Evolutionary conservation across 2,329 filamentous ascomycete species (phyloP).

Genomic region (Alternaria alternata): DNA sequence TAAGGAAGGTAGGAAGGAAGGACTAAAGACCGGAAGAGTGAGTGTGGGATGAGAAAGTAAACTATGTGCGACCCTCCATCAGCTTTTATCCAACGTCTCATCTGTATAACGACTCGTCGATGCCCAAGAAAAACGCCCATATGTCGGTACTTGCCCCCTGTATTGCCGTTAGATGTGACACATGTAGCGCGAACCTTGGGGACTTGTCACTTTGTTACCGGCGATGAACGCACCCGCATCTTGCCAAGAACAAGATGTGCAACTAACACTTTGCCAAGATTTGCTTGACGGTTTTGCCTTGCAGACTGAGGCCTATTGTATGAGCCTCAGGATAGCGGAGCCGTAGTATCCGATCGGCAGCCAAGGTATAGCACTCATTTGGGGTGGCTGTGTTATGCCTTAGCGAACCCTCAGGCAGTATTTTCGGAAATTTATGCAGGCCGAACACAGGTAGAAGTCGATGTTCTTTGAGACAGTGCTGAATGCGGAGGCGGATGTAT

Average conservation of each 20-base stretch:
- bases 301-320: constrained; percentile 24
- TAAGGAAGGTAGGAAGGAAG: constrained; percentile 34
- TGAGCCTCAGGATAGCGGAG: constrained; percentile 31
- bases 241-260: constrained; percentile 36
- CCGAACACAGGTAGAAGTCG: neutral
- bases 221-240: constrained; percentile 27
- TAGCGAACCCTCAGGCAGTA: constrained; percentile 4
- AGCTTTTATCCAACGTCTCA: constrained; percentile 37
- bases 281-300: constrained; percentile 31
- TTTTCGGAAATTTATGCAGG: constrained; percentile 13
- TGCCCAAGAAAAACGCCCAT: constrained; percentile 6
- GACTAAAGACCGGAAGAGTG: constrained; percentile 21
- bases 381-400: constrained; percentile 22
- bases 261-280: constrained; percentile 40
- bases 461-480: constrained; percentile 13
- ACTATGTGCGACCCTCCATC: constrained; percentile 23
- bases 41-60: constrained; percentile 31
- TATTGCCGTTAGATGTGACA: constrained; percentile 18
- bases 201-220: constrained; percentile 19
- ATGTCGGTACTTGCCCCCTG: constrained; percentile 25
- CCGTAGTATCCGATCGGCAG: constrained; percentile 20
- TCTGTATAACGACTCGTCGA: neutral
- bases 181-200: constrained; percentile 21
- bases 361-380: constrained; percentile 23
- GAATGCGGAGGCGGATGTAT: constrained; percentile 1